These are phyloP conservation scores for Fraxinus pennsylvanica DNA, from an alignment of 257 asterid genomes.

Conservation along the genomic window DNA sequence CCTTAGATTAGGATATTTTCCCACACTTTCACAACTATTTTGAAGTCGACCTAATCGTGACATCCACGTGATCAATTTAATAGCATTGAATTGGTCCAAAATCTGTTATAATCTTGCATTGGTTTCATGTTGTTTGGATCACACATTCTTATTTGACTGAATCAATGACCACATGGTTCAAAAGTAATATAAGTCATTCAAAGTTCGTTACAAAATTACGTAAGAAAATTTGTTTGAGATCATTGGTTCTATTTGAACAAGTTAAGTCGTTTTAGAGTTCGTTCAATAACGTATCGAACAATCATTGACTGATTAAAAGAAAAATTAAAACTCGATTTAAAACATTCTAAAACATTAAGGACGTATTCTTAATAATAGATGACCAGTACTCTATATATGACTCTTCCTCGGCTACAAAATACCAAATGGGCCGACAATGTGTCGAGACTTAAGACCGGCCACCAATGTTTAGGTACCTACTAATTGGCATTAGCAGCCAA, in stretches of 20 bases:
- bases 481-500: too few species aligned
- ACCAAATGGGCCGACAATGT: too few species aligned
- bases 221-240: neutral
- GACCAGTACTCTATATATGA: too few species aligned
- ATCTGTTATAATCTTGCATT: neutral
- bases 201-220: neutral
- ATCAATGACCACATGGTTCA: neutral
- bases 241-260: neutral
- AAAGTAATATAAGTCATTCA: neutral
- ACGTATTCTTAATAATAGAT: too few species aligned
- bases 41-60: slow-evolving; percentile 6
- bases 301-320: too few species aligned
- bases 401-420: too few species aligned
- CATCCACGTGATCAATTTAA: slow-evolving; percentile 5
- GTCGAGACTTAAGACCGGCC: too few species aligned
- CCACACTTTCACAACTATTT: slow-evolving; percentile 5
- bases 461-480: too few species aligned
- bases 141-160: neutral
- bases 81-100: slow-evolving; percentile 6
- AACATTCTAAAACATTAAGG: too few species aligned
- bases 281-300: too few species aligned
- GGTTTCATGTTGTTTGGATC: slow-evolving; percentile 6
- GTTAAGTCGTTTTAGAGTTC: neutral
- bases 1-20: slow-evolving; percentile 14
- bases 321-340: too few species aligned